Evolutionary conservation across 805 yeast species (phyloP), one percentile per base, ranked within the genome.

Genomic region (Saccharomycopsis fodiens): DNA sequence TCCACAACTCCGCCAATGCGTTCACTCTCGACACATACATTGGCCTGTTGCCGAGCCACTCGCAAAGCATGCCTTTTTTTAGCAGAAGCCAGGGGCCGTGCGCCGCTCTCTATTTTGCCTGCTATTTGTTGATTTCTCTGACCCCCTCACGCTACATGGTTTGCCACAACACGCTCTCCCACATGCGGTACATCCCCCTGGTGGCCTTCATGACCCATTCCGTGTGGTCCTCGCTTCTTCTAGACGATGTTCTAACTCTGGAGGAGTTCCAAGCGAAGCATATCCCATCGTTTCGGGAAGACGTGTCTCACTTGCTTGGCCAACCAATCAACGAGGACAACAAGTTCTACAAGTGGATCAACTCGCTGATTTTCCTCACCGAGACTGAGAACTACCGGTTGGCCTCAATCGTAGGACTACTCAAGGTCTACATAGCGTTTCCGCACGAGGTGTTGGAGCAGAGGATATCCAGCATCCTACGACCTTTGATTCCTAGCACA

Each of bases 371-470:
- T 8, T 45, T 59, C 27, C 40, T 44, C 22, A 48, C 48, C 13
- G 46, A 52, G 3, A 43, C 56, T 31, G 53, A 53, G 19, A 55
- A 53, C 34, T 41, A 41, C 2, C 39, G 44, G 12, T 59, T 59
- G 35, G 47, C 41, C n/a, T 42, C 48, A 6, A 44, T 64, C 6
- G 51, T 64, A 8, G 41, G 51, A 12, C 50, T 58, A 21, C 54
- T 65, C 25, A 60, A 60, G 41, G 59, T 56, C 36, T 53, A 59
- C 10, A 57, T 64, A 5, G 50, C 55, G 17, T 56, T 64, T 46
- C 68, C 69, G 12, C 64, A 65, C 54, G 51, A 54, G 2, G 36
- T 35, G 5, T 31, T 65, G 5, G 29, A 52, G 2, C 16, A 35
- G 0, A 53, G 54, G 39, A 31, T 62, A 12, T 4, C n/a, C 12